A percentile compares a stretch with the other conserved stretches of the same genome.
Evolutionary conservation across 2,329 filamentous ascomycete genomes (phyloP).

Genomic region (Cladorrhinum sp.): DNA sequence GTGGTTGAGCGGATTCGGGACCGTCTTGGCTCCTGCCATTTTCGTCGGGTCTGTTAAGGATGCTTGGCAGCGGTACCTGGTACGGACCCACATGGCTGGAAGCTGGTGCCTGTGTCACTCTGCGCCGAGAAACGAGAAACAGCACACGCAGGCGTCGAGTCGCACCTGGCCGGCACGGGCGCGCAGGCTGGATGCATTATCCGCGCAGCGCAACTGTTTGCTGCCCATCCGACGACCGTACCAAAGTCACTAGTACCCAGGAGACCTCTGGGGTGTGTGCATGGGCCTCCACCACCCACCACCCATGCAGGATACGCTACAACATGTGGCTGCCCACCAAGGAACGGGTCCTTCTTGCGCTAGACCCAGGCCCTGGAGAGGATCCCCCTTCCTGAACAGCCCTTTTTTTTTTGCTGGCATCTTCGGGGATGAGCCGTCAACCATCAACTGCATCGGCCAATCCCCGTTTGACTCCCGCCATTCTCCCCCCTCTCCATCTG

Average conservation of each 20-base stretch:
- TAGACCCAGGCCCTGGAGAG: neutral
- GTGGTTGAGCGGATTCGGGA: slow-evolving; percentile 3
- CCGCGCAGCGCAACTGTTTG: slow-evolving; percentile 9
- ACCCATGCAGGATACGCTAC: slow-evolving; percentile 16
- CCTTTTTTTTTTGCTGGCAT: slow-evolving; percentile 1
- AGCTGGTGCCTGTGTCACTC: slow-evolving; percentile 5
- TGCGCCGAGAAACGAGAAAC: slow-evolving; percentile 8
- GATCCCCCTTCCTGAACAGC: slow-evolving; percentile 2
- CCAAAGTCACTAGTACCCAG: slow-evolving; percentile 10
- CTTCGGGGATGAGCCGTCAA: neutral
- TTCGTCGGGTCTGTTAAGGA: slow-evolving; percentile 16
- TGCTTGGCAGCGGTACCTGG: slow-evolving; percentile 1
- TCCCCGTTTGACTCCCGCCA: slow-evolving; percentile 6
- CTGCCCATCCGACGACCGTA: neutral
- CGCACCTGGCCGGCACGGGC: slow-evolving; percentile 6
- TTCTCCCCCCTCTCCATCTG: slow-evolving; percentile 4
- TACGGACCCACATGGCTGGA: neutral
- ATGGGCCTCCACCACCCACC: neutral
- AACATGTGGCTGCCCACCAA: slow-evolving; percentile 15
- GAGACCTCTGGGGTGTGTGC: neutral
- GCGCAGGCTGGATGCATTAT: slow-evolving; percentile 5
- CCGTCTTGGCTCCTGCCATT: slow-evolving; percentile 19
- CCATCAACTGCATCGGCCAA: slow-evolving; percentile 12
- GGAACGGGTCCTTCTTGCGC: slow-evolving; percentile 14
- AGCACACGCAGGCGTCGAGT: slow-evolving; percentile 5